Evolutionary conservation across 1,284 basidiomycete genomes (phyloP).

Genomic region (Pseudozyma tsukubaensis): DNA sequence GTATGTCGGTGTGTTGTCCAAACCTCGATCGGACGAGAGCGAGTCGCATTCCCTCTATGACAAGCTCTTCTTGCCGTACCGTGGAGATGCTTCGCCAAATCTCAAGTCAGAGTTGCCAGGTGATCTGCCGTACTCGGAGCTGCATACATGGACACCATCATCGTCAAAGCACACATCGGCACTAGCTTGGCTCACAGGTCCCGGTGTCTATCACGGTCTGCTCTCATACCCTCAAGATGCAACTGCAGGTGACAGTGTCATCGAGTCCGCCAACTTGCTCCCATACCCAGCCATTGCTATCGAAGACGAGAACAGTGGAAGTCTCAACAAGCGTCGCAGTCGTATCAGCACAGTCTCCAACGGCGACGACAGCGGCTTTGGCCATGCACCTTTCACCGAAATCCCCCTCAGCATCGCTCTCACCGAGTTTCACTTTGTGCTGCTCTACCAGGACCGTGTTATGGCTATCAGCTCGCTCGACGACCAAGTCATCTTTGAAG

Average conservation of each 20-base stretch:
- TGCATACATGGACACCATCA: conserved; percentile 65
- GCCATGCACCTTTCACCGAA: conserved; percentile 42
- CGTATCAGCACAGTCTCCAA: conserved; percentile 30
- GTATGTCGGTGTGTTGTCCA: conserved; percentile 76
- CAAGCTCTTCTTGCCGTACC: conserved; percentile 63
- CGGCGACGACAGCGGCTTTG: conserved; percentile 23
- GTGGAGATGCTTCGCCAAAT: conserved; percentile 51
- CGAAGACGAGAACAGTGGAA: conserved; percentile 24
- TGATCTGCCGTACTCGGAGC: conserved; percentile 69
- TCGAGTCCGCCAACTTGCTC: conserved; percentile 76
- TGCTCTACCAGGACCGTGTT: conserved; percentile 85
- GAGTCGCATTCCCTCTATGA: conserved; percentile 67
- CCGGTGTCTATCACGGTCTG: conserved; percentile 62
- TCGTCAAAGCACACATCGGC: conserved; percentile 15
- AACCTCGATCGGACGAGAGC: conserved; percentile 76
- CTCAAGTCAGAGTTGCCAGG: conserved; percentile 66
- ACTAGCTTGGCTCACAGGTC: conserved; percentile 53
- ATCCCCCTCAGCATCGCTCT: conserved; percentile 77
- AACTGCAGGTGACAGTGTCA: conserved; percentile 75
- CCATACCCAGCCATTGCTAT: conserved; percentile 61
- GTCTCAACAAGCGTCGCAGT: conserved; percentile 19
- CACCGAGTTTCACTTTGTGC: conserved; percentile 91
- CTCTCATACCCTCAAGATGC: conserved; percentile 67
- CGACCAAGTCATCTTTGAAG: conserved; percentile 85
- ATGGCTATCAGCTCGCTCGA: conserved; percentile 83